Evolutionary conservation across 2,329 filamentous ascomycete species (phyloP), one percentile per base, ranked within the genome.

Genomic region (Calonectria naviculata): DNA sequence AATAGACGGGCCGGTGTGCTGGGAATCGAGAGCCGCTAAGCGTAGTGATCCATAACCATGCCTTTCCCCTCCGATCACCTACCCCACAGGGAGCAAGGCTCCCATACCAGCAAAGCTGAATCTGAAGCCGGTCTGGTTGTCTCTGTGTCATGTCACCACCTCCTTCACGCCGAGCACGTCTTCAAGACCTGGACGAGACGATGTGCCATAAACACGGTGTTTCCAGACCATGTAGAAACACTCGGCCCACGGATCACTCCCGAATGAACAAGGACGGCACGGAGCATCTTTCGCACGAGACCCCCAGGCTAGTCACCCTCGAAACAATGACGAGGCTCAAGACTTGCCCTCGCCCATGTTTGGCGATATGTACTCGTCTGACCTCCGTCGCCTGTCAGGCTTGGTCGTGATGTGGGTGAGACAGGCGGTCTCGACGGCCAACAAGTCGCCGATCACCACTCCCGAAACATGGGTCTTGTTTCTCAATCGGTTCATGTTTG

Each of bases 1-100:
- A 61, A 73, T 68, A 75, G 68, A 72, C 71, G 67, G 75, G 73
- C 74, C 71, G 69, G 73, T 74, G 73, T 68, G 65, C 60, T 76
- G 68, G 70, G 70, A 68, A 73, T 69, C 46, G 65, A 60, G 64
- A 73, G 68, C 73, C 71, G 65, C 71, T 71, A 75, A 68, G 36
- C 44, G 67, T 64, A 63, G 71, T 69, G 71, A 71, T 69, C 70
- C 65, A 72, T 76, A 34, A 36, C 54, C 65, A 65, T 69, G 58
- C 36, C 66, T 31, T 54, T 54, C 42, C 54, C 49, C 58, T 76
- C 74, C 71, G 67, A 74, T 73, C 68, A 44, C 56, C 56, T 67
- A 72, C 73, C 61, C 71, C 71, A 73, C 71, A 73, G 52, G 34
- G 60, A 42, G 31, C 68, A 66, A 66, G 68, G 63, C 68, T 66